Evolutionary conservation across 1,139 yeast genomes (phyloP).

Genomic region (Lipomyces yarrowii): DNA sequence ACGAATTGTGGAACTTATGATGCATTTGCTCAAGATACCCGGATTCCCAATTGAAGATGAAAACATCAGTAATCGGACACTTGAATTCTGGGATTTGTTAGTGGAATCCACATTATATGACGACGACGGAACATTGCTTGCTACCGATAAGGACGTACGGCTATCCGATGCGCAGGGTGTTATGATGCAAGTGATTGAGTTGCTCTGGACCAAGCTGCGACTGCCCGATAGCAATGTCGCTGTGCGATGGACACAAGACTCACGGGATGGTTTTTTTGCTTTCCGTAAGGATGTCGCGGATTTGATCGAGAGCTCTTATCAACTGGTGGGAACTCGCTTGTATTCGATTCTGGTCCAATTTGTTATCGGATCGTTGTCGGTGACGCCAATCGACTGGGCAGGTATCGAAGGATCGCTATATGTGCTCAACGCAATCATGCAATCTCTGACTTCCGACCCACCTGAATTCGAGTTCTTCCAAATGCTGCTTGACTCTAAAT

Average conservation of each 20-base stretch:
- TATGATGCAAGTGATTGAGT: constrained; percentile 50
- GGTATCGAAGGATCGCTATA: constrained; percentile 68
- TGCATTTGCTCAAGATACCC: constrained; percentile 61
- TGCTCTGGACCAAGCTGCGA: constrained; percentile 58
- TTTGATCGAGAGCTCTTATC: constrained; percentile 67
- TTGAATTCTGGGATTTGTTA: constrained; percentile 80
- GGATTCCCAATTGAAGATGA: constrained; percentile 70
- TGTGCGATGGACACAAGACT: constrained; percentile 38
- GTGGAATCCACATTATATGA: constrained; percentile 65
- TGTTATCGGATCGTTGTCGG: constrained; percentile 1
- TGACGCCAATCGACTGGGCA: constrained; percentile 38
- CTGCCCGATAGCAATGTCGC: constrained; percentile 42
- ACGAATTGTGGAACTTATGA: constrained; percentile 49
- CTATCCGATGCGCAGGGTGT: constrained; percentile 35
- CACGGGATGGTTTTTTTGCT: constrained; percentile 58
- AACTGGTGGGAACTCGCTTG: constrained; percentile 61
- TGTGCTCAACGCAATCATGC: constrained; percentile 55
- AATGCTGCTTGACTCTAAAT: constrained; percentile 40
- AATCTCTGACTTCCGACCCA: constrained; percentile 40
- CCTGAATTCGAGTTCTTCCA: constrained; percentile 36
- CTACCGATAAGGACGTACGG: constrained; percentile 39
- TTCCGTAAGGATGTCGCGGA: constrained; percentile 78
- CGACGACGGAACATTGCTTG: constrained; percentile 42
- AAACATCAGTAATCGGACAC: constrained; percentile 62
- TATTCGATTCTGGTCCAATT: constrained; percentile 53